Percentiles rank a stretch among this genome's conserved stretches.
Evolutionary conservation across 2,329 filamentous ascomycete genomes (phyloP).

Genomic region (Paramyrothecium roridum): DNA sequence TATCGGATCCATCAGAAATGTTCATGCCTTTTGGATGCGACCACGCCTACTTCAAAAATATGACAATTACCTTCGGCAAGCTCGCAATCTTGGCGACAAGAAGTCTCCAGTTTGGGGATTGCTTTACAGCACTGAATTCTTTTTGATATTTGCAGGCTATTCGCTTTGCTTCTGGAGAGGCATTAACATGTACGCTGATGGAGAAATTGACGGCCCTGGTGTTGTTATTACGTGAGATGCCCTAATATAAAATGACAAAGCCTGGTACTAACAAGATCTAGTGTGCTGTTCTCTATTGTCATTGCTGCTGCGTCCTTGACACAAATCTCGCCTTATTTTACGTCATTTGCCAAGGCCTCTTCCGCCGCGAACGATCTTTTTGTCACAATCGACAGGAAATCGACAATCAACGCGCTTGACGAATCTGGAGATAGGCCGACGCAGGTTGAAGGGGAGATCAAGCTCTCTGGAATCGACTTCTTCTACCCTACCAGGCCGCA

Average conservation of each 20-base stretch:
- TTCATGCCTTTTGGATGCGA: constrained; percentile 35
- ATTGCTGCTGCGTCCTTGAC: constrained; percentile 15
- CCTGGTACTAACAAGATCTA: constrained; percentile 7
- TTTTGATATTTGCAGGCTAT: constrained; percentile 32
- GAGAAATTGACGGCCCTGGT: no score
- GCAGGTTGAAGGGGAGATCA: constrained; percentile 14
- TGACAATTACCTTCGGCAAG: constrained; percentile 23
- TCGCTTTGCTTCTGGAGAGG: constrained; percentile 39
- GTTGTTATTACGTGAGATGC: constrained; percentile 13
- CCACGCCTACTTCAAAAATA: constrained; percentile 29
- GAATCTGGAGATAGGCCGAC: constrained; percentile 8
- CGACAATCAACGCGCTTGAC: constrained; percentile 17
- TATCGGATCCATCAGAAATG: constrained; percentile 28
- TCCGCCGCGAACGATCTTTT: constrained; percentile 18
- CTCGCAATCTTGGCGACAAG: neutral
- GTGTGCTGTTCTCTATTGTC: constrained; percentile 19
- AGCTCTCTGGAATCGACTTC: constrained; percentile 25
- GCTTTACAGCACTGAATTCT: constrained; percentile 20
- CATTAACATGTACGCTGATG: constrained; percentile 18
- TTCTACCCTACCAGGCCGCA: constrained; percentile 31
- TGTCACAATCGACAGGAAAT: constrained; percentile 17
- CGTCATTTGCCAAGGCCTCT: constrained; percentile 13
- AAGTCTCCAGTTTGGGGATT: constrained; percentile 13
- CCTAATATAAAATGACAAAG: constrained; percentile 9
- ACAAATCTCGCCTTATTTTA: constrained; percentile 12